A percentile compares a stretch with the other conserved stretches of the same genome.
phyloP scores from a whole-genome alignment of 2,329 filamentous ascomycete species.

The Metarhizium anisopliae region DNA sequence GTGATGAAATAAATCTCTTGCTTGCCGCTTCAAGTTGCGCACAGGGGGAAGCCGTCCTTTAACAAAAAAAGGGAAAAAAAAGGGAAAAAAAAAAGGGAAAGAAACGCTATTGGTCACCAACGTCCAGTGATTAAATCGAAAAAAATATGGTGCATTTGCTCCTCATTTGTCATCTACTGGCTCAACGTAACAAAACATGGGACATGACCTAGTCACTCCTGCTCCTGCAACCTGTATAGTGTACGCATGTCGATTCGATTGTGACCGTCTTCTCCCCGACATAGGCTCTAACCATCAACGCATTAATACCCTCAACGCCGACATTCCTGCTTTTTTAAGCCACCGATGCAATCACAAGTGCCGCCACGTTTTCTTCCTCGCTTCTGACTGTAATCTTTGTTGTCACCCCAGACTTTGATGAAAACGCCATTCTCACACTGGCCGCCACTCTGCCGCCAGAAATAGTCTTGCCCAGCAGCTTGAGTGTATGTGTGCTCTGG shows the following conservation, averaged over 20 bases:
- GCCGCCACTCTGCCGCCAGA: conserved; percentile 82
- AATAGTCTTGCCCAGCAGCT: conserved; percentile 92
- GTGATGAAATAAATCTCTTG: not conserved
- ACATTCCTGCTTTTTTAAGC: conserved; percentile 43
- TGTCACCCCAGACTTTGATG: conserved; percentile 84
- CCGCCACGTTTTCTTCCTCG: conserved; percentile 87
- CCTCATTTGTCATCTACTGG: conserved; percentile 1
- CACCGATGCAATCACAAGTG: conserved; percentile 75
- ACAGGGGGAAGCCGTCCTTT: no score
- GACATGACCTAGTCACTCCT: not conserved
- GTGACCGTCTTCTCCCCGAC: not conserved
- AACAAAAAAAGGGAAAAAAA: no score
- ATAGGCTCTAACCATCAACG: conserved; percentile 20
- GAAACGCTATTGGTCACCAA: no score
- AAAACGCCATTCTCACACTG: conserved; percentile 86
- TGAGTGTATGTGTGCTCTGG: conserved; percentile 86
- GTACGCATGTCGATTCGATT: not conserved
- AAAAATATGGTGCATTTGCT: no score
- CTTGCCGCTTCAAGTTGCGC: no score
- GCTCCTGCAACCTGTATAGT: not conserved
- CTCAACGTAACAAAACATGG: not conserved
- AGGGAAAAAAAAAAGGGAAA: no score
- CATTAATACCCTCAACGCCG: conserved; percentile 28
- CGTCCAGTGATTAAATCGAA: no score
- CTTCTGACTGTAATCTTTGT: conserved; percentile 89